Evolutionary conservation across 371 early-diverging fungal species (phyloP).

Genomic region (Choanephora cucurbitarum): DNA sequence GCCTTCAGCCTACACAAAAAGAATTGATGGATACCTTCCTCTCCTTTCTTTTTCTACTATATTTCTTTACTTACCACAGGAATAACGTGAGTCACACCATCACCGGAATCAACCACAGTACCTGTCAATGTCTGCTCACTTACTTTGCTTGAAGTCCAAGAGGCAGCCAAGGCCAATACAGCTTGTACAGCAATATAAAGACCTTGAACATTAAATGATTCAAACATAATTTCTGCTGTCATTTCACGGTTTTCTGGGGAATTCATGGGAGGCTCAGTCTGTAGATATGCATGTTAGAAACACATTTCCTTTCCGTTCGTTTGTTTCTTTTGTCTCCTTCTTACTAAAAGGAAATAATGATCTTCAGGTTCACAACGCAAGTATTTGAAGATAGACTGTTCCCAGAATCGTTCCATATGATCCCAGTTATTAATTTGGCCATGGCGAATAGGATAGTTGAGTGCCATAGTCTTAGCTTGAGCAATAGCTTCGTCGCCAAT

Average conservation of each 20-base stretch:
- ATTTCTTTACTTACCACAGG: constrained; percentile 77
- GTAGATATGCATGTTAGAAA: background rate
- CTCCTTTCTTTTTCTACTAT: background rate
- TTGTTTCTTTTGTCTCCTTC: background rate
- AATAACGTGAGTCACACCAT: constrained; percentile 98
- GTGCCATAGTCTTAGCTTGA: constrained; percentile 83
- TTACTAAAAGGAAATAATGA: constrained; percentile 88
- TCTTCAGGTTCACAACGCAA: constrained; percentile 98
- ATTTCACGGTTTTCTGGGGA: constrained; percentile 93
- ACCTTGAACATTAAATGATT: constrained; percentile 88
- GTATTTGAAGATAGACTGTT: constrained; percentile 96
- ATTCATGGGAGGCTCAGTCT: constrained; percentile 92
- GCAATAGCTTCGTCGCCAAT: constrained; percentile 96
- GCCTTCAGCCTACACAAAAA: constrained; percentile 83
- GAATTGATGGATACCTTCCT: background rate
- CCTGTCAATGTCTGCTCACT: constrained; percentile 89
- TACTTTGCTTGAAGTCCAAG: constrained; percentile 83
- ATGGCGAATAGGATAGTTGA: constrained; percentile 87
- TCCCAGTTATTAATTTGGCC: constrained; percentile 94
- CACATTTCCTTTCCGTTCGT: background rate
- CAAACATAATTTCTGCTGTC: constrained; percentile 93
- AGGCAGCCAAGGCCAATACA: constrained; percentile 88
- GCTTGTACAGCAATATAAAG: constrained; percentile 94
- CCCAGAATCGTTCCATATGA: constrained; percentile 95
- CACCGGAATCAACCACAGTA: constrained; percentile 96